These are phyloP conservation scores for Conticribra weissflogii DNA, from an alignment of 108 stramenopile species.

Conservation along the genomic window DNA sequence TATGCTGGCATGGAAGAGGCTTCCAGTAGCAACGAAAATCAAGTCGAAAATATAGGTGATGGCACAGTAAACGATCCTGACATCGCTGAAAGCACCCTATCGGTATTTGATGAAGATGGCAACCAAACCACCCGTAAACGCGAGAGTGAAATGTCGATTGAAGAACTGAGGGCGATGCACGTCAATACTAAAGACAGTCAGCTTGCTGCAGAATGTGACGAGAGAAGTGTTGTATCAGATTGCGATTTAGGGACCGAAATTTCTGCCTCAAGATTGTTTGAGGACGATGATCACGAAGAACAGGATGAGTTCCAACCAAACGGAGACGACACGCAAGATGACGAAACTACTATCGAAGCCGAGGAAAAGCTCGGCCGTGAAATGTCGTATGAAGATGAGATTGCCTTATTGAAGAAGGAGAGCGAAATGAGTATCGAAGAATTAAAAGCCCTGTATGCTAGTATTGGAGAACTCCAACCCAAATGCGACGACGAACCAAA, in stretches of 20 bases:
- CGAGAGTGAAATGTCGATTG: slow-evolving; percentile 69
- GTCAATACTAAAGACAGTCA: slow-evolving; percentile 14
- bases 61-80: slow-evolving; percentile 36
- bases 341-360: slow-evolving; percentile 71
- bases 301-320: slow-evolving; percentile 59
- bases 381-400: slow-evolving; percentile 62
- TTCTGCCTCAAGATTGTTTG: too few relatives aligned
- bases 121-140: slow-evolving; percentile 54
- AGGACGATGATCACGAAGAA: slow-evolving; percentile 58
- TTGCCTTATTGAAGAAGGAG: slow-evolving; percentile 58
- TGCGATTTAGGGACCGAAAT: too few relatives aligned
- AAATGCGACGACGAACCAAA: slow-evolving; percentile 20
- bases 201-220: slow-evolving; percentile 77
- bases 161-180: slow-evolving; percentile 67
- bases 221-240: too few relatives aligned
- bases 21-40: slow-evolving; percentile 64
- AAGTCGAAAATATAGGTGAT: slow-evolving; percentile 51
- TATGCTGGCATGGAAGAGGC: slow-evolving; percentile 47
- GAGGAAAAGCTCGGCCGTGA: slow-evolving; percentile 64
- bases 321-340: slow-evolving; percentile 52
- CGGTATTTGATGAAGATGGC: slow-evolving; percentile 21
- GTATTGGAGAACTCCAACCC: not conserved
- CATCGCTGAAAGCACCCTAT: not conserved
- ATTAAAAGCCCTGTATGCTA: slow-evolving; percentile 65
- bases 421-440: slow-evolving; percentile 71